Conservation (phyloP, 2,329 filamentous ascomycete genomes). For the Talaromyces sp. region DNA sequence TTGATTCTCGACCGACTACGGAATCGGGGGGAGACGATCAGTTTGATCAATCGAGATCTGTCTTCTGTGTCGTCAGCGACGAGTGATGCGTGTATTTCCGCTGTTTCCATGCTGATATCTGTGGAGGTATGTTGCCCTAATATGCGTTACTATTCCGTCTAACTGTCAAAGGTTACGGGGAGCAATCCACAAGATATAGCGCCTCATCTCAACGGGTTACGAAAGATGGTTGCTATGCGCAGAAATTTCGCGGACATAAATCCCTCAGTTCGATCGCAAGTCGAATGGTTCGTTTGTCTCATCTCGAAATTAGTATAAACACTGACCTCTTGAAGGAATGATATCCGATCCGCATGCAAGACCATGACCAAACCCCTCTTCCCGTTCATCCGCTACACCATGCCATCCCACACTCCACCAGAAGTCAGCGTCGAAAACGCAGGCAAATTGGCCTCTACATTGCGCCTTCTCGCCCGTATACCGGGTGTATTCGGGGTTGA, state of each 20-base stretch:
- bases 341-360: conserved; percentile 41
- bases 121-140: conserved; percentile 32
- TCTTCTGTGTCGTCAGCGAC: conserved; percentile 38
- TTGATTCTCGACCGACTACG: conserved; percentile 38
- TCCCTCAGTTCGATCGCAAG: conserved; percentile 38
- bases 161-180: conserved; percentile 32
- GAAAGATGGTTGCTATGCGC: conserved; percentile 39
- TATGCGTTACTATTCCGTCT: background rate
- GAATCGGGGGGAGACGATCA: conserved; percentile 39
- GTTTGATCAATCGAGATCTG: conserved; percentile 37
- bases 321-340: conserved; percentile 29
- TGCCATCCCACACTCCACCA: conserved; percentile 27
- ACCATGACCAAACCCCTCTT: conserved; percentile 38
- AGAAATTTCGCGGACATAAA: conserved; percentile 38
- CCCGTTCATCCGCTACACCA: conserved; percentile 34
- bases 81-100: conserved; percentile 39
- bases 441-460: conserved; percentile 31
- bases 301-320: background rate
- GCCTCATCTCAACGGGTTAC: conserved; percentile 38
- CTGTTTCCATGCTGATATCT: conserved; percentile 38
- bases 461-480: conserved; percentile 31
- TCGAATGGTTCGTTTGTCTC: conserved; percentile 33
- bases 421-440: conserved; percentile 22
- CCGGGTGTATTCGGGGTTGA: conserved; percentile 34
- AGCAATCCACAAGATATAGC: conserved; percentile 40